Percentiles rank a stretch among this genome's conserved stretches.
Conservation (phyloP, 305 asterid genomes). For the Fraxinus albicans region DNA sequence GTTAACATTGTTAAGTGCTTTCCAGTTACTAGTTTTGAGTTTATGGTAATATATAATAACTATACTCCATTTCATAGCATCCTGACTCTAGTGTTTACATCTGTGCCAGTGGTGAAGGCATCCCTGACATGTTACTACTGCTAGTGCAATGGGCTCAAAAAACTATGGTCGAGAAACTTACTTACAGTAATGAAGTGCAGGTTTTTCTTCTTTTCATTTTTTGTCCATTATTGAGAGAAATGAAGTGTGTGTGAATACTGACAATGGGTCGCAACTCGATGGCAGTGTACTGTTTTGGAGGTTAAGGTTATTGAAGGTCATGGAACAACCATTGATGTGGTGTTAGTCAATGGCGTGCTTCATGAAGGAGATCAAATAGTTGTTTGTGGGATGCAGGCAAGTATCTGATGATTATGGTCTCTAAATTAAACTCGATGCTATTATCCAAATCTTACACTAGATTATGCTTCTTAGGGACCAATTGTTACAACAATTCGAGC, state of each 20-base stretch:
- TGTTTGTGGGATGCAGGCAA: conserved; percentile 94
- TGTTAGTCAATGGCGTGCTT: conserved; percentile 91
- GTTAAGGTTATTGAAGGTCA: conserved; percentile 97
- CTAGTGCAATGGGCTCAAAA: conserved; percentile 92
- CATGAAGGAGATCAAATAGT: conserved; percentile 98
- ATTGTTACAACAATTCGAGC: conserved; percentile 88
- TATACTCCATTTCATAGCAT: not conserved
- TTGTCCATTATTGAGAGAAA: conserved; percentile 21
- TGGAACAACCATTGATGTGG: conserved; percentile 95
- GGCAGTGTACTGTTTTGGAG: conserved; percentile 97
- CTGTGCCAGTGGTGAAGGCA: conserved; percentile 82
- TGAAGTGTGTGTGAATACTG: conserved; percentile 7
- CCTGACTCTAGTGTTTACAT: conserved; percentile 22
- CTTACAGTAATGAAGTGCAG: conserved; percentile 79
- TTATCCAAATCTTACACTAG: conserved; percentile 17
- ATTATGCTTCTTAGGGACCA: conserved; percentile 58
- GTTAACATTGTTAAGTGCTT: conserved; percentile 16
- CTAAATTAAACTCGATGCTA: not conserved
- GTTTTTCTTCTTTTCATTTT: conserved; percentile 40
- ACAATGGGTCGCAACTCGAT: conserved; percentile 12
- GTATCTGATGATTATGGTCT: conserved; percentile 18
- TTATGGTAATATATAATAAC: not conserved
- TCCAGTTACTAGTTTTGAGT: conserved; percentile 16
- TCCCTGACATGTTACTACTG: conserved; percentile 78
- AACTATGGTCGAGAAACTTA: conserved; percentile 82